These are phyloP conservation scores for Nakataea oryzae DNA, from an alignment of 2,329 filamentous ascomycete genomes.

Conservation along the genomic window DNA sequence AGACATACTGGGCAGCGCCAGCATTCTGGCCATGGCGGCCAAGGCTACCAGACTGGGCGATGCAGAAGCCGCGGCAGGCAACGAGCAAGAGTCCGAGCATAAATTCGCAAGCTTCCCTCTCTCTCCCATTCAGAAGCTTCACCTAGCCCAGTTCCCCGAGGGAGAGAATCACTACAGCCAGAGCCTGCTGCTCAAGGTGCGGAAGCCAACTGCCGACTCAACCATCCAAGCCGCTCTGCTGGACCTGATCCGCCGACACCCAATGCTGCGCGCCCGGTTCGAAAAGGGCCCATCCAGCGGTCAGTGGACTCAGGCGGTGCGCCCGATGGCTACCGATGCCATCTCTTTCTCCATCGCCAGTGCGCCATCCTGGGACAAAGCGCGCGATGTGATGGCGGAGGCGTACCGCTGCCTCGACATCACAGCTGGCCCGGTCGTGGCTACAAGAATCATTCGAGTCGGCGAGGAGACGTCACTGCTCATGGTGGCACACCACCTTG, in stretches of 20 bases:
- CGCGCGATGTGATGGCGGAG: neutral
- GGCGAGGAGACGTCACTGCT: neutral
- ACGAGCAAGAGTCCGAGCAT: neutral
- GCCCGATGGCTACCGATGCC: neutral
- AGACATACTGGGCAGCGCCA: neutral
- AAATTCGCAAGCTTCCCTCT: neutral
- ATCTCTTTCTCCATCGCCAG: neutral
- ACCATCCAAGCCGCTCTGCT: neutral
- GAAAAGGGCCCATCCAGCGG: neutral
- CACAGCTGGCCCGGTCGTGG: neutral
- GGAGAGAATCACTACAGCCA: neutral
- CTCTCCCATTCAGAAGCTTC: neutral
- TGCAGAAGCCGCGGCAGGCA: neutral
- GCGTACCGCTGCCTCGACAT: neutral
- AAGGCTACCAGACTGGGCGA: neutral
- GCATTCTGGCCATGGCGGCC: neutral
- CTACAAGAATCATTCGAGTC: neutral
- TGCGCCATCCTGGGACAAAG: neutral
- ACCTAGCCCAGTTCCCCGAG: neutral
- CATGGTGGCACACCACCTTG: neutral
- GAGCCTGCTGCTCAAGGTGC: neutral
- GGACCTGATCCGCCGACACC: neutral
- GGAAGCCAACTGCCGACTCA: neutral
- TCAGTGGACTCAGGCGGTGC: neutral
- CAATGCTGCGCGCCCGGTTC: neutral